Evolutionary conservation across 371 early-diverging fungal species (phyloP).

Genomic region (Mucor lusitanicus): DNA sequence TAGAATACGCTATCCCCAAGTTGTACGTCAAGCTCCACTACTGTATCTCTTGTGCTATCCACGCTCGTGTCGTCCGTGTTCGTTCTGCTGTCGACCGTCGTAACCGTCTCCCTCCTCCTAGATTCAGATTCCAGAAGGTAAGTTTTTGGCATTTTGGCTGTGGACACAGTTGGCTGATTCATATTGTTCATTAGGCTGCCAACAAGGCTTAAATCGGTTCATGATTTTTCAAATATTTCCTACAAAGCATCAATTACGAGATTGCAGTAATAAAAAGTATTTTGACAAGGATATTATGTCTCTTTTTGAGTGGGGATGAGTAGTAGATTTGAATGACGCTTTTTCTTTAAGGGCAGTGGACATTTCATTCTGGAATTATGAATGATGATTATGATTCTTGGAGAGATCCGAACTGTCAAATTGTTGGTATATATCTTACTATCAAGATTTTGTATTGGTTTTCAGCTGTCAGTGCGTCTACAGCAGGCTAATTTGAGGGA

Average conservation of each 20-base stretch:
- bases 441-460: neutral
- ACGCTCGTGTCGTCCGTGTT: constrained; percentile 96
- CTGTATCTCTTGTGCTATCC: constrained; percentile 99
- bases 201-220: constrained; percentile 31
- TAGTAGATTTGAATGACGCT: neutral
- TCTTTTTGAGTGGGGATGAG: neutral
- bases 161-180: too few relatives aligned
- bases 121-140: constrained; percentile 81
- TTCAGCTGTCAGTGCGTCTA: neutral
- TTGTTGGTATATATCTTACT: neutral
- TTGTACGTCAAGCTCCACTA: constrained; percentile 97
- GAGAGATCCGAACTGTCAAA: neutral
- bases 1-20: constrained; percentile 96
- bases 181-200: constrained; percentile 26
- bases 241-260: neutral
- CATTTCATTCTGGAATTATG: too few relatives aligned
- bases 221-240: neutral
- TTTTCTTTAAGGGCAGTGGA: neutral
- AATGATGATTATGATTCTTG: too few relatives aligned
- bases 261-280: constrained; percentile 6
- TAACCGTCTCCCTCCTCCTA: constrained; percentile 91
- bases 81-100: constrained; percentile 91
- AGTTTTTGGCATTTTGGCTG: too few relatives aligned
- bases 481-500: too few relatives aligned
- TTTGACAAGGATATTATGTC: neutral